Evolutionary conservation across 2,329 filamentous ascomycete species (phyloP).

Genomic region (Colletotrichum destructivum): DNA sequence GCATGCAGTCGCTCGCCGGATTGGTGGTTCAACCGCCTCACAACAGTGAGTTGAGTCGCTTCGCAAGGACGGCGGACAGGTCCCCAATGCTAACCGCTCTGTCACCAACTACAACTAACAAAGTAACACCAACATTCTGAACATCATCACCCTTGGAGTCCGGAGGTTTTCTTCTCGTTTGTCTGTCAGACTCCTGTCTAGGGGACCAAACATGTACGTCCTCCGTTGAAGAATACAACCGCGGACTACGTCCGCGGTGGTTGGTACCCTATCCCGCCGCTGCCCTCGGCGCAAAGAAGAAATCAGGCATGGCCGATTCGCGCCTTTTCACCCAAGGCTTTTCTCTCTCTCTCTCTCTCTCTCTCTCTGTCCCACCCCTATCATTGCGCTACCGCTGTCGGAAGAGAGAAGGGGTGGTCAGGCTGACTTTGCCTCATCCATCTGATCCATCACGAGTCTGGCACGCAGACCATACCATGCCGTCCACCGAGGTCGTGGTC

Average conservation of each 20-base stretch:
- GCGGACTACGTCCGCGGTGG: constrained; percentile 5
- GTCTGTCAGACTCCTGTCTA: too few species aligned
- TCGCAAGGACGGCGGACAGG: not conserved
- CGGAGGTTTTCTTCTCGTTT: too few species aligned
- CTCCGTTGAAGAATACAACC: constrained; percentile 20
- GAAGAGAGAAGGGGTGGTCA: not conserved
- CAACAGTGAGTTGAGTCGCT: not conserved
- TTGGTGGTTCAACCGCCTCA: not conserved
- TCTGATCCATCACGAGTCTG: constrained; percentile 55
- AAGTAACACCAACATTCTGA: too few species aligned
- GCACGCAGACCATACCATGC: constrained; percentile 54
- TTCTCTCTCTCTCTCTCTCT: not conserved
- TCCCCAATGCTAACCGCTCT: not conserved
- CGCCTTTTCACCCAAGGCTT: too few species aligned
- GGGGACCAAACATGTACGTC: constrained; percentile 12
- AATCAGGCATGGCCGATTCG: constrained; percentile 18
- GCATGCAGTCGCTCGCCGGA: not conserved
- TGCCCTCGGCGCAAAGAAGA: constrained; percentile 29
- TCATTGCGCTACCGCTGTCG: not conserved
- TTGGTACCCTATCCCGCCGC: constrained; percentile 16
- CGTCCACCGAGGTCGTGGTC: constrained; percentile 55
- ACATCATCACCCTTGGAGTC: too few species aligned
- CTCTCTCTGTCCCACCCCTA: not conserved
- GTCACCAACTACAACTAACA: too few species aligned
- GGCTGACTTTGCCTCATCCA: constrained; percentile 38